Base-by-base conservation (phyloP, 495 filamentous ascomycete genomes). In the Penicillium angulare region DNA sequence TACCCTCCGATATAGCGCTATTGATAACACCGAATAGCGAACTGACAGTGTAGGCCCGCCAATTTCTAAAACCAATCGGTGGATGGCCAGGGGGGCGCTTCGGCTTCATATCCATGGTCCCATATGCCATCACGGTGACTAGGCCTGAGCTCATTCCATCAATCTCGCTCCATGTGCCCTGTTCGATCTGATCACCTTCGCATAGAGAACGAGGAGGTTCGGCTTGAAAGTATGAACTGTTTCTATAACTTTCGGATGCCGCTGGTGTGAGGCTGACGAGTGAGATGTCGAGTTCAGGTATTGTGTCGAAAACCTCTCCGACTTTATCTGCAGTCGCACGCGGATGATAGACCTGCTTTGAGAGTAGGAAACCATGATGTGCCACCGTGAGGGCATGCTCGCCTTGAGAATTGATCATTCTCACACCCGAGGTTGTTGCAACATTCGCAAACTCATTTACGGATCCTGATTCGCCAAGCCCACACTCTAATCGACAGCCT, bases 371-470 rank as follows among this genome's bases (percentile, higher is more conserved):
- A 24, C 56, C 60, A 60, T 63, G 60, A 35, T 62, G 18, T 15
- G 52, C 47, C 7, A 63, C 57, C 43, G 50, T 51, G 2, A 54
- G n/a, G 20, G 20, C 18, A 21, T 54, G 18, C 40, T 58, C 49
- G 34, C 59, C 52, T 7, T 39, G 41, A 36, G 34, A 7, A 54
- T 59, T 59, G 18, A 53, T 29, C 35, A 65, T 52, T 52, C 48
- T 65, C 31, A 65, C 38, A n/a, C 62, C 56, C 47, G 48, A 55
- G 22, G 59, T 56, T 55, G 59, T 67, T 44, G 61, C 59, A 18
- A 34, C 32, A 31, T 38, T 57, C n/a, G 31, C 21, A 43, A 34
- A 56, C 33, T 60, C 38, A 22, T 47, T 51, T 22, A 8, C 15
- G 46, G 50, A 35, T 46, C 52, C 49, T 26, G 40, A 43, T 22